Evolutionary conservation across 345 rosid species (phyloP).

Genomic region (Streptanthus diversifolius): DNA sequence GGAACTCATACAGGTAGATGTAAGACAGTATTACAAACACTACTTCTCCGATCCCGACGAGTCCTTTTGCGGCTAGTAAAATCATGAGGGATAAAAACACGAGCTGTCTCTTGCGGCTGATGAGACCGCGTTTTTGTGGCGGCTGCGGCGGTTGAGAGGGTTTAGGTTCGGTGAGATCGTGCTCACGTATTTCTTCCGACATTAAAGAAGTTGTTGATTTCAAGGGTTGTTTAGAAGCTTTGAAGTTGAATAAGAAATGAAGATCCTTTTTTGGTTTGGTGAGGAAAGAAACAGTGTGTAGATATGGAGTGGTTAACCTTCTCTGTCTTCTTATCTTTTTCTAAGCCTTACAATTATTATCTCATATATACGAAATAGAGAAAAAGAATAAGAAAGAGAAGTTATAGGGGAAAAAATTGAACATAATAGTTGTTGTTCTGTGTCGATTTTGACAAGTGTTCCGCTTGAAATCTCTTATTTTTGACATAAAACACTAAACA

Average conservation of each 20-base stretch:
- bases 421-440: background rate
- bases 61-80: conserved; percentile 60
- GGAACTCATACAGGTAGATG: conserved; percentile 54
- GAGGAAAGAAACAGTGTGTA: conserved; percentile 13
- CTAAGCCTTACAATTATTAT: conserved; percentile 14
- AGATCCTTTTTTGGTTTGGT: conserved; percentile 1
- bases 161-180: conserved; percentile 28
- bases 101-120: conserved; percentile 59
- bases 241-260: background rate
- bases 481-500: background rate
- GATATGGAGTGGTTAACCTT: conserved; percentile 31
- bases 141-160: conserved; percentile 14
- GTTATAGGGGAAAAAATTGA: too few relatives aligned
- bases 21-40: conserved; percentile 52
- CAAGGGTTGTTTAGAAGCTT: background rate
- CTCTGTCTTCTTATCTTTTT: conserved; percentile 31
- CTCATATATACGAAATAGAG: background rate
- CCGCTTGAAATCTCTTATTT: background rate
- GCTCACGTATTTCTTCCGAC: conserved; percentile 25
- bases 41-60: conserved; percentile 53
- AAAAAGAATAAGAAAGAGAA: background rate
- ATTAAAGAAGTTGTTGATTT: background rate
- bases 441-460: conserved; percentile 19
- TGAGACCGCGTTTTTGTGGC: conserved; percentile 28
- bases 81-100: conserved; percentile 52